These are phyloP conservation scores for Carex arenaria DNA, from an alignment of 202 grass and related monocot species.

Conservation along the genomic window DNA sequence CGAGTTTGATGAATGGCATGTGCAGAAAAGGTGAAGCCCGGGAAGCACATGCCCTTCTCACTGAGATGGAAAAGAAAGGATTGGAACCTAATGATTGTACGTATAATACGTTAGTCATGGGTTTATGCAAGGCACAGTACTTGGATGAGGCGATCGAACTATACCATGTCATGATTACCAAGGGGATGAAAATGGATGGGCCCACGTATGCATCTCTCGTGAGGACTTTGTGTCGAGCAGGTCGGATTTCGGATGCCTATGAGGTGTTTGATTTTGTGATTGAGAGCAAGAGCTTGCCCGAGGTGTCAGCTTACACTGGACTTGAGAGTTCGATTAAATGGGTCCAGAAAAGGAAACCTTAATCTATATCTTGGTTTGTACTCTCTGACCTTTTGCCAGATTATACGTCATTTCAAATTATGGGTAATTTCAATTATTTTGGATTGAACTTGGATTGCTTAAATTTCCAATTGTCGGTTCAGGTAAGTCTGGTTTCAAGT, in stretches of 20 bases:
- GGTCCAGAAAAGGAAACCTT: conserved; percentile 45
- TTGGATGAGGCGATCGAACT: conserved; percentile 57
- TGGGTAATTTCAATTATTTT: neutral
- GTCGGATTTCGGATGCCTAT: conserved; percentile 44
- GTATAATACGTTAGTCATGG: conserved; percentile 81
- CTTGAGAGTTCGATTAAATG: conserved; percentile 74
- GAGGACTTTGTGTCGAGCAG: conserved; percentile 47
- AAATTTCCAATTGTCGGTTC: neutral
- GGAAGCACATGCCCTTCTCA: conserved; percentile 35
- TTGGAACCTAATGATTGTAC: conserved; percentile 67
- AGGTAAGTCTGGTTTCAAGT: neutral
- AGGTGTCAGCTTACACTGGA: conserved; percentile 48
- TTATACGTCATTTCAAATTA: neutral
- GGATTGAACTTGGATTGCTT: neutral
- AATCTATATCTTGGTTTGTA: conserved; percentile 12
- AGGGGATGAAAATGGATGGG: conserved; percentile 62
- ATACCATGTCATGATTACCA: conserved; percentile 43
- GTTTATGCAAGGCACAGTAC: conserved; percentile 77
- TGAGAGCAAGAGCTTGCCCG: conserved; percentile 54
- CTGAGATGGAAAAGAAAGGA: conserved; percentile 65
- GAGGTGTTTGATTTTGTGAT: conserved; percentile 74
- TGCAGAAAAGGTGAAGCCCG: conserved; percentile 67
- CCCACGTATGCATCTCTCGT: conserved; percentile 60
- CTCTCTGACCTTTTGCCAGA: neutral
- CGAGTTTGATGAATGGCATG: conserved; percentile 81